Evolutionary conservation across 108 stramenopile species (phyloP).

Genomic region (Heterococcus sp.): DNA sequence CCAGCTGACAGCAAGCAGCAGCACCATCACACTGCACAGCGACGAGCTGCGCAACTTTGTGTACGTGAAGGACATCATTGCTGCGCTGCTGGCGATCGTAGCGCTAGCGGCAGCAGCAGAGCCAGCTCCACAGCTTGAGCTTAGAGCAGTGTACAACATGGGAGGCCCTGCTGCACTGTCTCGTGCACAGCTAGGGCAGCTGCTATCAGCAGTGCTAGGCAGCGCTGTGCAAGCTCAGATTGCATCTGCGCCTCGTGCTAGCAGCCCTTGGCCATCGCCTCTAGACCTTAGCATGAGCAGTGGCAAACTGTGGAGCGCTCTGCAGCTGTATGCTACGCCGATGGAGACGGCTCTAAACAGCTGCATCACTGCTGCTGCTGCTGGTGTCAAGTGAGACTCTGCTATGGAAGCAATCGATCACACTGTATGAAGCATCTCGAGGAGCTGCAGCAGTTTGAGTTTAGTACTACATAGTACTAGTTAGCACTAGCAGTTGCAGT

Average conservation of each 20-base stretch:
- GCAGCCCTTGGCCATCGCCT: not conserved
- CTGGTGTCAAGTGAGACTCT: too few species aligned
- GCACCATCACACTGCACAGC: not conserved
- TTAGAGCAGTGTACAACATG: not conserved
- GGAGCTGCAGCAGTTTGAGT: too few species aligned
- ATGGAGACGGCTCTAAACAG: not conserved
- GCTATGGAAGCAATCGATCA: too few species aligned
- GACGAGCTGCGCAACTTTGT: constrained; percentile 5
- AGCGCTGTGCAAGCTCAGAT: not conserved
- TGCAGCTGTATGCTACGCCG: not conserved
- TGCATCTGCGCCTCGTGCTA: not conserved
- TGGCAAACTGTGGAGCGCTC: not conserved
- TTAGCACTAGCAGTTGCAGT: too few species aligned
- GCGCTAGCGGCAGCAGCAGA: not conserved
- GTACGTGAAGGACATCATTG: not conserved
- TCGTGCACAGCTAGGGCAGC: not conserved
- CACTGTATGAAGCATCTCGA: too few species aligned
- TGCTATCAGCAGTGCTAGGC: not conserved
- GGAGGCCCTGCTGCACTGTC: not conserved
- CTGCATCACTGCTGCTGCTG: not conserved
- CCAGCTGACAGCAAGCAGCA: not conserved
- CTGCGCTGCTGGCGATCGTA: not conserved
- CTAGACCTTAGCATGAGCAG: not conserved
- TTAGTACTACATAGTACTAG: too few species aligned
- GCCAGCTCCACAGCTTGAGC: not conserved